These are phyloP conservation scores for Rhodotorula mucilaginosa DNA, from an alignment of 1,284 basidiomycete species.

Conservation along the genomic window DNA sequence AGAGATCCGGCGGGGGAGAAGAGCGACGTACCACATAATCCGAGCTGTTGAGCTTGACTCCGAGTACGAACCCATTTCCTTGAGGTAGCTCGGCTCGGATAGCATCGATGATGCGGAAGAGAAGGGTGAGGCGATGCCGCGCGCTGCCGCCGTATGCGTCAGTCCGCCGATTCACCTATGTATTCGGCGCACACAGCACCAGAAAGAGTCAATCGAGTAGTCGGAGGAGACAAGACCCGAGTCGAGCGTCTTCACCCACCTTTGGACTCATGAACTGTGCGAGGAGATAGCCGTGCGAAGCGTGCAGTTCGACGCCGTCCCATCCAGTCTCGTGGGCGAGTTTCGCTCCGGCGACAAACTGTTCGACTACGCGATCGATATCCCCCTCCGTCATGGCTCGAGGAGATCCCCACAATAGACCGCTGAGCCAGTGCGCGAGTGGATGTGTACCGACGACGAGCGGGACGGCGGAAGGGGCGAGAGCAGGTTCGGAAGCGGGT, in stretches of 20 bases:
- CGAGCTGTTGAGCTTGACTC: slow-evolving; percentile 81
- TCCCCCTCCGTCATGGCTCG: slow-evolving; percentile 61
- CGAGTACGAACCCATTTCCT: slow-evolving; percentile 63
- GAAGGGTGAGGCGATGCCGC: slow-evolving; percentile 52
- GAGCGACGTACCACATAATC: slow-evolving; percentile 62
- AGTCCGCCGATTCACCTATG: slow-evolving; percentile 65
- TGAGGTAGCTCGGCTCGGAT: slow-evolving; percentile 61
- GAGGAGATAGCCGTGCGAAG: slow-evolving; percentile 64
- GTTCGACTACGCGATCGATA: slow-evolving; percentile 61
- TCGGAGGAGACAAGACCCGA: too few species aligned
- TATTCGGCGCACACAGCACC: neutral
- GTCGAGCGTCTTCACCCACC: slow-evolving; percentile 51
- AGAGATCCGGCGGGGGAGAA: neutral
- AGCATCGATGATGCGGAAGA: slow-evolving; percentile 62
- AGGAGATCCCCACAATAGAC: slow-evolving; percentile 64
- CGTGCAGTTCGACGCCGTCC: slow-evolving; percentile 83
- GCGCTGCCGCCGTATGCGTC: slow-evolving; percentile 62
- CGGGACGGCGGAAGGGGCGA: slow-evolving; percentile 70
- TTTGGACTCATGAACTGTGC: slow-evolving; percentile 78
- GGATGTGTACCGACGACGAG: slow-evolving; percentile 52
- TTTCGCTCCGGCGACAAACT: slow-evolving; percentile 69
- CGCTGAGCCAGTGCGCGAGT: slow-evolving; percentile 55
- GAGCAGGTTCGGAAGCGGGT: slow-evolving; percentile 58
- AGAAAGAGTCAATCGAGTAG: too few species aligned
- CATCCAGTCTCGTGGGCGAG: slow-evolving; percentile 71